A percentile compares a stretch with the other conserved stretches of the same genome.
Evolutionary conservation across 2,329 filamentous ascomycete species (phyloP).

Genomic region (Aspergillus vadensis): DNA sequence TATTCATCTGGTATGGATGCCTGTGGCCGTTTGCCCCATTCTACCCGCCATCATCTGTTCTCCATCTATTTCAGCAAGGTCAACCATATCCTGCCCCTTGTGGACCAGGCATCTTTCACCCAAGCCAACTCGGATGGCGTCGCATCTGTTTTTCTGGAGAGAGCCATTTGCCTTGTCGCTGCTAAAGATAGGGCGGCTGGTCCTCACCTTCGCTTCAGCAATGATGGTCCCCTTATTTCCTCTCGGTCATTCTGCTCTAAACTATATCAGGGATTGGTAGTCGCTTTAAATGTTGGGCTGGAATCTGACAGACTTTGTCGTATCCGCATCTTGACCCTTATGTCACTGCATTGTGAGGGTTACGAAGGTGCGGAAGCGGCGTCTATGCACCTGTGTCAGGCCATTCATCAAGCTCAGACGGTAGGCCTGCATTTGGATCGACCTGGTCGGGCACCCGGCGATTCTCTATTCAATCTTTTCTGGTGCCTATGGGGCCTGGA

Average conservation of each 20-base stretch:
- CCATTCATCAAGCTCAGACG: conserved; percentile 46
- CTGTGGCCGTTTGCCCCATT: conserved; percentile 34
- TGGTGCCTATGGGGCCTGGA: conserved; percentile 47
- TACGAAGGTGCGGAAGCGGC: conserved; percentile 44
- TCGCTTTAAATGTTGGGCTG: conserved; percentile 41
- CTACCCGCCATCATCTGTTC: conserved; percentile 36
- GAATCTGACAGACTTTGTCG: conserved; percentile 41
- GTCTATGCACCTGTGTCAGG: conserved; percentile 43
- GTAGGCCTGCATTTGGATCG: conserved; percentile 43
- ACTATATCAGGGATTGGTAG: conserved; percentile 39
- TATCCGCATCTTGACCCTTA: conserved; percentile 42
- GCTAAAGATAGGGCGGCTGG: conserved; percentile 40
- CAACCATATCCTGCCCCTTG: conserved; percentile 41
- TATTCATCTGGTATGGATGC: conserved; percentile 29
- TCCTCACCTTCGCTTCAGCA: conserved; percentile 34
- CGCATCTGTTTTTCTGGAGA: conserved; percentile 39
- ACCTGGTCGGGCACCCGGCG: conserved; percentile 33
- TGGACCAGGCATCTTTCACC: conserved; percentile 33
- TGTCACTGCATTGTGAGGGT: conserved; percentile 46
- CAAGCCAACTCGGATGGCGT: conserved; percentile 27
- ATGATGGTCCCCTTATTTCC: conserved; percentile 33
- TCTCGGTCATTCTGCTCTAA: conserved; percentile 43
- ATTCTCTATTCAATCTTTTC: conserved; percentile 37
- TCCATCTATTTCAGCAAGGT: conserved; percentile 41
- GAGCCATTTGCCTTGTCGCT: conserved; percentile 44